Evolutionary conservation across 768 basidiomycete species (phyloP).

Genomic region (Asterophora parasitica): DNA sequence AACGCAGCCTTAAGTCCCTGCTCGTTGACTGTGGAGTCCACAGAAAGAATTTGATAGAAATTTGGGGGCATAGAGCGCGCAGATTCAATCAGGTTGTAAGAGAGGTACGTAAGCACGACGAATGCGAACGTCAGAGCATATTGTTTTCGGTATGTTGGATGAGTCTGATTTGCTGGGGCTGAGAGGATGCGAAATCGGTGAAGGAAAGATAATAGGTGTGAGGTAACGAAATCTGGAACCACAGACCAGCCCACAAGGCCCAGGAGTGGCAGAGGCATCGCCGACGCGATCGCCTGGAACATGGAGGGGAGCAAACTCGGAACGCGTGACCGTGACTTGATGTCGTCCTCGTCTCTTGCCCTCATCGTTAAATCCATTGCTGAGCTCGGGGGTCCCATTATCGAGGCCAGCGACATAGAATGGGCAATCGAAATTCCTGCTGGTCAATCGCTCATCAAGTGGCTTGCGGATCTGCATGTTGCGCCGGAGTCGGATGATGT

Average conservation of each 20-base stretch:
- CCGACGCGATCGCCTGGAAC: slow-evolving; percentile 7
- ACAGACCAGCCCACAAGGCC: slow-evolving; percentile 61
- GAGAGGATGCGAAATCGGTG: slow-evolving; percentile 32
- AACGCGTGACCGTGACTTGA: too few species aligned
- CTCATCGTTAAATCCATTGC: slow-evolving; percentile 15
- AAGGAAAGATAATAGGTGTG: slow-evolving; percentile 42
- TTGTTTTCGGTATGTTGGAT: not conserved
- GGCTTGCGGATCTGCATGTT: slow-evolving; percentile 27
- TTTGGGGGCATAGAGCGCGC: slow-evolving; percentile 31
- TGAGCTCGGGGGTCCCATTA: slow-evolving; percentile 27
- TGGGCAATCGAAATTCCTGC: slow-evolving; percentile 29
- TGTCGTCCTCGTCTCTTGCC: not conserved
- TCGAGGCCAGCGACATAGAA: slow-evolving; percentile 25
- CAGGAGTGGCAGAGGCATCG: slow-evolving; percentile 24
- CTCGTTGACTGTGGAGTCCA: too few species aligned
- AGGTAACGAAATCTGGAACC: slow-evolving; percentile 59
- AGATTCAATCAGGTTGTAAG: slow-evolving; percentile 38
- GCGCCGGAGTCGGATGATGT: slow-evolving; percentile 4
- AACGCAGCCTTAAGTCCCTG: slow-evolving; percentile 64
- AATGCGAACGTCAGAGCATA: slow-evolving; percentile 37
- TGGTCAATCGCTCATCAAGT: slow-evolving; percentile 27
- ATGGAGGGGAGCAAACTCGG: not conserved
- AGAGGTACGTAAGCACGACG: too few species aligned
- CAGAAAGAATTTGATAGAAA: slow-evolving; percentile 42
- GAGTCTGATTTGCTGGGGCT: slow-evolving; percentile 26